Percentiles rank a stretch among this genome's conserved stretches.
Conservation (phyloP, 2,329 filamentous ascomycete genomes). For the Parastagonospora nodorum region DNA sequence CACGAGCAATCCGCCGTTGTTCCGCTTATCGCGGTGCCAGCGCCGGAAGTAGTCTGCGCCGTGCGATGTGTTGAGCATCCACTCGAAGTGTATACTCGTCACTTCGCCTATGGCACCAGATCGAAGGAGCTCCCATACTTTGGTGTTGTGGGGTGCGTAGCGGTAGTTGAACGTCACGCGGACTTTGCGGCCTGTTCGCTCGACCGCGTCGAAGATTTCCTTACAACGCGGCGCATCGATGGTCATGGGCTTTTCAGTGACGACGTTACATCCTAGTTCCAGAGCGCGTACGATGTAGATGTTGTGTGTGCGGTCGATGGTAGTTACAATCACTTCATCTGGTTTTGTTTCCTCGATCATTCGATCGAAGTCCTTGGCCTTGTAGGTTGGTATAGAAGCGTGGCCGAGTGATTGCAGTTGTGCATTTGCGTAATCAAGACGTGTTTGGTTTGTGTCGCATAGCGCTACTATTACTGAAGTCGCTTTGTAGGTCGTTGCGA, state of each 20-base stretch:
- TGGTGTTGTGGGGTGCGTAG: slow-evolving; percentile 69
- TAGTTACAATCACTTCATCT: slow-evolving; percentile 67
- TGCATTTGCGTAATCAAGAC: slow-evolving; percentile 61
- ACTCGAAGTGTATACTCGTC: slow-evolving; percentile 65
- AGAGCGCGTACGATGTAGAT: slow-evolving; percentile 64
- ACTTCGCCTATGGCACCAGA: slow-evolving; percentile 62
- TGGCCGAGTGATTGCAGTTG: slow-evolving; percentile 56
- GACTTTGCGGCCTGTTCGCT: slow-evolving; percentile 55
- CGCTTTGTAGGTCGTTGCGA: slow-evolving; percentile 57
- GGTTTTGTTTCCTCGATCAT: slow-evolving; percentile 64
- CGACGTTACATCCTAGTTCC: slow-evolving; percentile 63
- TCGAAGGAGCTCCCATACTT: slow-evolving; percentile 59
- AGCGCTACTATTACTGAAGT: slow-evolving; percentile 61
- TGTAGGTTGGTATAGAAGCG: slow-evolving; percentile 58
- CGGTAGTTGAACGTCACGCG: slow-evolving; percentile 69
- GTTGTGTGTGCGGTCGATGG: slow-evolving; percentile 66
- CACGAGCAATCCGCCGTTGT: slow-evolving; percentile 64
- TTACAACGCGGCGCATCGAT: slow-evolving; percentile 62
- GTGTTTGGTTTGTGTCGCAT: slow-evolving; percentile 66
- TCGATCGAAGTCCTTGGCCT: slow-evolving; percentile 60
- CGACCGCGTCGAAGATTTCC: slow-evolving; percentile 61
- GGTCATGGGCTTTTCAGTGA: slow-evolving; percentile 71
- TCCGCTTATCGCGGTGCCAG: slow-evolving; percentile 66
- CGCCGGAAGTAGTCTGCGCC: slow-evolving; percentile 68
- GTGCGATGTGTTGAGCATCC: slow-evolving; percentile 66